Evolutionary conservation across 257 asterid genomes (phyloP).

Genomic region (Solanum microdontum): DNA sequence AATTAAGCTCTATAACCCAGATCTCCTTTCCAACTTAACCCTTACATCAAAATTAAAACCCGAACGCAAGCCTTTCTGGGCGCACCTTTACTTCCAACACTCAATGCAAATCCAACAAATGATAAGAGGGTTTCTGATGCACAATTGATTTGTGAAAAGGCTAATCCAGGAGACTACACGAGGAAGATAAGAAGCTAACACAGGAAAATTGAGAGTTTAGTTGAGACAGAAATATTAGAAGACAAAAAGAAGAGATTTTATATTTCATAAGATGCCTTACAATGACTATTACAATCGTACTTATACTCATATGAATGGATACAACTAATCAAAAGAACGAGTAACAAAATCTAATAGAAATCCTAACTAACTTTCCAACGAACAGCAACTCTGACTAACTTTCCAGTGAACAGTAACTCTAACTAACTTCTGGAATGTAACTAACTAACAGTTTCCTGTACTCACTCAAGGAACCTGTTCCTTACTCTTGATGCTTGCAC

Average conservation of each 20-base stretch:
- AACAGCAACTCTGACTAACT: background rate
- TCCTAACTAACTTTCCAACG: background rate
- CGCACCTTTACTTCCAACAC: background rate
- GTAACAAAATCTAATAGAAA: too few relatives aligned
- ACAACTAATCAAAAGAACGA: background rate
- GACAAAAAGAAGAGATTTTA: background rate
- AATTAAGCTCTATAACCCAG: background rate
- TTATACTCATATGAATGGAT: background rate
- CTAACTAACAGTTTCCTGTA: too few relatives aligned
- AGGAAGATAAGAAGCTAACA: too few relatives aligned
- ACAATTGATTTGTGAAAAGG: too few relatives aligned
- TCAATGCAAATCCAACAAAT: background rate
- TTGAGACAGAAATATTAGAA: background rate
- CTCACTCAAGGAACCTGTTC: background rate
- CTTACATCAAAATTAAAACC: background rate
- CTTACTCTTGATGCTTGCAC: background rate
- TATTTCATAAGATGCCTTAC: background rate
- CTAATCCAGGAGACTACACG: too few relatives aligned
- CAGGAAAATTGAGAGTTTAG: too few relatives aligned
- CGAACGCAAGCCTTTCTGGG: background rate
- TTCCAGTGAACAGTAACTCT: background rate
- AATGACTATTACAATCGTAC: background rate
- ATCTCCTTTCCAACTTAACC: background rate
- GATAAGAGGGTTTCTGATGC: background rate
- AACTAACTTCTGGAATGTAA: too few relatives aligned